Base-by-base conservation (phyloP, 2,329 filamentous ascomycete genomes). In the Talaromyces amestolkiae region DNA sequence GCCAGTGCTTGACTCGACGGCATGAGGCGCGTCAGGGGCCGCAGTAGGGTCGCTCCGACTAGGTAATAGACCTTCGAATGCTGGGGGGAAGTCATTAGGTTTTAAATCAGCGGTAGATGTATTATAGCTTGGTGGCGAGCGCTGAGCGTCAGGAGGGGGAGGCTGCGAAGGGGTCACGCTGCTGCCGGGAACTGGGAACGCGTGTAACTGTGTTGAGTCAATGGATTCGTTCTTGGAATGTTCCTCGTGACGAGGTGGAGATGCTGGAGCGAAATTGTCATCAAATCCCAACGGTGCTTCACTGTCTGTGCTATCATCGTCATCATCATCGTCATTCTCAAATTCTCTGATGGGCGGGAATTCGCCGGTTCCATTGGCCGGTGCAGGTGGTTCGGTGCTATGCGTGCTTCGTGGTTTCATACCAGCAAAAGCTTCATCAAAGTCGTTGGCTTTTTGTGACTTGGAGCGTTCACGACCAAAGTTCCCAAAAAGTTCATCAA, bases 281-380 rank as follows among this genome's bases (percentile, higher is more conserved):
- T 96, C 94, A 74, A 98, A 98, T 0, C 93, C 92, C 71, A 80
- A 66, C 35, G 73, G 73, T 7, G 71, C 81, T 49, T 91, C 92
- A 58, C 86, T 86, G 58, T 92, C 91, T 66, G 87, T 91, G 63
- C 88, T 89, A 35, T 89, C 90, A 66, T 96, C n/a, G n/a, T n/a
- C 92, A 35, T 91, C 91, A 65, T 93, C 90, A 68, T 91, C 27
- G 27, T 31, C 64, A 15, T 59, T 41, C 3, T 64, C 90, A 65
- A 97, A 80, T 75, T 94, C 92, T n/a, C 90, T 89, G 67, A 98
- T 97, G 0, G 94, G 95, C 37, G 95, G 95, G 74, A 98, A 98
- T 75, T 98, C 95, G 24, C 87, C 84, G 73, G 68, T 64, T 35
- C 73, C 63, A 31, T 69, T 70, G 22, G 71, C 71, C 68, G 80